Evolutionary conservation across 768 basidiomycete genomes (phyloP).

Genomic region (Mycena alexandri): DNA sequence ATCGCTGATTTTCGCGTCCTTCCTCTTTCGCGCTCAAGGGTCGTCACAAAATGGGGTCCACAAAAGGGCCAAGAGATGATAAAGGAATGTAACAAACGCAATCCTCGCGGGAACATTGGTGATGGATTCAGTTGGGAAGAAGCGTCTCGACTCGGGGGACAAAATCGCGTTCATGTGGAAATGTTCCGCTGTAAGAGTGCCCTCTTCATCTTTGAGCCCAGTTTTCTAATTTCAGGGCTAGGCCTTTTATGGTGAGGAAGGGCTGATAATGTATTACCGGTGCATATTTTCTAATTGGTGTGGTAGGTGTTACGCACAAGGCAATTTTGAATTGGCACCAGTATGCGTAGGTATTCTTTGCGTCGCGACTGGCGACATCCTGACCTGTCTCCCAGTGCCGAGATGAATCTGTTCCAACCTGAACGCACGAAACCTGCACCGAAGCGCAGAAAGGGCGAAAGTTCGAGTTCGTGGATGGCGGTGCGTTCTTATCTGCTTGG

Average conservation of each 20-base stretch:
- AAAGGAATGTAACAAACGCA: constrained; percentile 16
- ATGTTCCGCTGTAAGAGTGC: constrained; percentile 8
- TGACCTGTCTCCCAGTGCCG: constrained; percentile 14
- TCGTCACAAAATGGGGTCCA: not conserved
- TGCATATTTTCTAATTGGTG: not conserved
- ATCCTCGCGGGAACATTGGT: constrained; percentile 13
- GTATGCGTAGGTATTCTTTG: constrained; percentile 5
- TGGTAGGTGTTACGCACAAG: constrained; percentile 16
- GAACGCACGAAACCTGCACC: constrained; percentile 27
- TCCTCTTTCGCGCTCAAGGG: not conserved
- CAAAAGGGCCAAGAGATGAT: constrained; percentile 12
- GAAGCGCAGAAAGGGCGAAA: constrained; percentile 31
- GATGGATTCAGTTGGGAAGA: not conserved
- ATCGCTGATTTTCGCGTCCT: not conserved
- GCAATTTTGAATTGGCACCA: constrained; percentile 11
- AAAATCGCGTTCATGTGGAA: constrained; percentile 21
- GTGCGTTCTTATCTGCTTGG: constrained; percentile 3
- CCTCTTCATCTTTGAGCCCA: not conserved
- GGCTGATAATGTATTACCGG: not conserved
- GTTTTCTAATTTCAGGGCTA: not conserved
- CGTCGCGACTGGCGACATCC: not conserved
- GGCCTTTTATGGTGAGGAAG: constrained; percentile 20
- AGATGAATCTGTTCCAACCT: constrained; percentile 26
- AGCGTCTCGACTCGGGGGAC: not conserved
- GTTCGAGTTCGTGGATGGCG: constrained; percentile 26